These are phyloP conservation scores for Colletotrichum godetiae DNA, from an alignment of 2,329 filamentous ascomycete genomes.

Conservation along the genomic window DNA sequence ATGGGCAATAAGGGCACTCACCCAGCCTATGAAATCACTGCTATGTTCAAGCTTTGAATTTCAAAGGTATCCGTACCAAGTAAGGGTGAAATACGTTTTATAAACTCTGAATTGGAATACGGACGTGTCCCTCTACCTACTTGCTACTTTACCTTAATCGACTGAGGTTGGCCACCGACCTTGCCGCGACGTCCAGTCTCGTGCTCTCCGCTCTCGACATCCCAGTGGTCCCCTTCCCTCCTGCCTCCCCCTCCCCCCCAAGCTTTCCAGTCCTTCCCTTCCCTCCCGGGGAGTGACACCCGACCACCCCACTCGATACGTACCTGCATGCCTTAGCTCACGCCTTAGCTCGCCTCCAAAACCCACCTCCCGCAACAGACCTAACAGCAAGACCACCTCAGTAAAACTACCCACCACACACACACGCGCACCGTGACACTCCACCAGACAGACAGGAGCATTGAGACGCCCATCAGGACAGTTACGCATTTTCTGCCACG, in stretches of 20 bases:
- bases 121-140: neutral
- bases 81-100: too few relatives aligned
- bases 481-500: slow-evolving; percentile 9
- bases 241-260: neutral
- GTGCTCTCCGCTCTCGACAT: neutral
- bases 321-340: slow-evolving; percentile 22
- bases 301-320: slow-evolving; percentile 25
- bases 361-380: slow-evolving; percentile 34
- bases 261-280: neutral
- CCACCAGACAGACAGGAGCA: neutral
- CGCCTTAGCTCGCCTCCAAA: slow-evolving; percentile 27
- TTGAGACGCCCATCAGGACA: neutral
- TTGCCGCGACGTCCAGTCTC: neutral
- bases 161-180: neutral
- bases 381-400: slow-evolving; percentile 8
- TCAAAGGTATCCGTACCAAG: too few relatives aligned
- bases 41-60: too few relatives aligned
- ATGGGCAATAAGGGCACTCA: too few relatives aligned
- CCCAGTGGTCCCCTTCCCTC: neutral
- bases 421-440: neutral
- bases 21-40: too few relatives aligned
- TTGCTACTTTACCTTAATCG: neutral
- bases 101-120: neutral
- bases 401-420: neutral
- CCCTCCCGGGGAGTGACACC: neutral